Conservation (phyloP, 768 basidiomycete genomes). For the Thelephora ganbajun region DNA sequence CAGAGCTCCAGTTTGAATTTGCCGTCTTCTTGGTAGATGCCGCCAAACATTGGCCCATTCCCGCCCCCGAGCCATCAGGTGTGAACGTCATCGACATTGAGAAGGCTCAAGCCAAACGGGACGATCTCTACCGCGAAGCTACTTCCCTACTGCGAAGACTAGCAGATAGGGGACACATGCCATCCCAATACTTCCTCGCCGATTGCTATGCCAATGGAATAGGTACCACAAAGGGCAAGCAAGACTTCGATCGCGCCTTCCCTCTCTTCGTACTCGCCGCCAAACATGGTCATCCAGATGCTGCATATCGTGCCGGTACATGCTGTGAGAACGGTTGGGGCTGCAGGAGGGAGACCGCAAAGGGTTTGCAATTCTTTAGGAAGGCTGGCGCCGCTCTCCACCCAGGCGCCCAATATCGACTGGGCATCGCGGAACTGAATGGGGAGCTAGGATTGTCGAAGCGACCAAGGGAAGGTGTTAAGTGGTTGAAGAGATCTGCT, state of each 20-base stretch:
- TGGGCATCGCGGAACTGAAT: constrained; percentile 92
- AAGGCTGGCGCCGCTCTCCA: constrained; percentile 88
- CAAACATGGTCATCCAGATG: constrained; percentile 94
- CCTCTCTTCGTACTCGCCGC: constrained; percentile 92
- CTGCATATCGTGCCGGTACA: constrained; percentile 88
- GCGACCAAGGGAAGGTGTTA: constrained; percentile 90
- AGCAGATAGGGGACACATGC: constrained; percentile 87
- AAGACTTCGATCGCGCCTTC: constrained; percentile 96
- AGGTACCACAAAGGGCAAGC: constrained; percentile 75
- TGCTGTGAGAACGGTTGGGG: constrained; percentile 99
- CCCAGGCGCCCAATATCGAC: constrained; percentile 91
- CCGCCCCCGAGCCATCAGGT: constrained; percentile 41
- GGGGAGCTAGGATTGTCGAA: constrained; percentile 81
- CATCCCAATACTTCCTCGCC: constrained; percentile 94
- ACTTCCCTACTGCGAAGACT: constrained; percentile 76
- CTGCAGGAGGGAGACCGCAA: constrained; percentile 80
- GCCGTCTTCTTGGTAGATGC: constrained; percentile 99
- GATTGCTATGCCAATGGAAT: constrained; percentile 99
- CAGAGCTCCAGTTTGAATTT: constrained; percentile 95
- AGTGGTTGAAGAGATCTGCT: constrained; percentile 95
- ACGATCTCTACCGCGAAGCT: constrained; percentile 84
- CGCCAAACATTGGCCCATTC: constrained; percentile 78
- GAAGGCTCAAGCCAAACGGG: constrained; percentile 66
- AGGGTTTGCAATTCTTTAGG: constrained; percentile 85
- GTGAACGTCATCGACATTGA: constrained; percentile 66